A percentile compares a stretch with the other conserved stretches of the same genome.
These are phyloP conservation scores for Clavispora fructus DNA, from an alignment of 805 yeast species.

Conservation along the genomic window DNA sequence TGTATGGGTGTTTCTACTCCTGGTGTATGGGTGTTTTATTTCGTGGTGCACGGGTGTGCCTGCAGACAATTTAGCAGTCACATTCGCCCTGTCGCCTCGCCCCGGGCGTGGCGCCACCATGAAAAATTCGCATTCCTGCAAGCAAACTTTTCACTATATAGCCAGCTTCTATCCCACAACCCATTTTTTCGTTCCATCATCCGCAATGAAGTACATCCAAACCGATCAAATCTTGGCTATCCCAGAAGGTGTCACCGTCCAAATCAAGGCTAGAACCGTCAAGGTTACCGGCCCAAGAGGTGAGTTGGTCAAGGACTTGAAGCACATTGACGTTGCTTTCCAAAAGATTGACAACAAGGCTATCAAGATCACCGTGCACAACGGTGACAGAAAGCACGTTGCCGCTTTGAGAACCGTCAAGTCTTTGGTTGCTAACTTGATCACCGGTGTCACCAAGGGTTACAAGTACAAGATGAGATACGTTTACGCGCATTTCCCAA, in stretches of 20 bases:
- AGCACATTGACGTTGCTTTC: slow-evolving; percentile 95
- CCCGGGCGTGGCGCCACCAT: slow-evolving; percentile 1
- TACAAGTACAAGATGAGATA: slow-evolving; percentile 99
- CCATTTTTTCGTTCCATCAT: neutral
- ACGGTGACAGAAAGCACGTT: slow-evolving; percentile 99
- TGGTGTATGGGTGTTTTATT: neutral
- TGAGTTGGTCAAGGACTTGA: slow-evolving; percentile 79
- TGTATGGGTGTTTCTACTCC: neutral
- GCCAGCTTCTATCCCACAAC: neutral
- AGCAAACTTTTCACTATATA: neutral
- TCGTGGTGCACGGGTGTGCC: too few relatives aligned
- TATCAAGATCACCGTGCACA: slow-evolving; percentile 89
- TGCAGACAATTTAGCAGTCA: slow-evolving; percentile 3
- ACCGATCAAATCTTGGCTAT: slow-evolving; percentile 76
- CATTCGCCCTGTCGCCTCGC: neutral
- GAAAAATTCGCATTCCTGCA: slow-evolving; percentile 3
- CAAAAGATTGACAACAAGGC: slow-evolving; percentile 63
- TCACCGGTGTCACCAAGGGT: slow-evolving; percentile 99
- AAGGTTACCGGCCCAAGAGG: slow-evolving; percentile 98
- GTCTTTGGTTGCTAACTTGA: slow-evolving; percentile 87
- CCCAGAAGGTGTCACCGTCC: slow-evolving; percentile 91
- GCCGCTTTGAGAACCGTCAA: slow-evolving; percentile 99
- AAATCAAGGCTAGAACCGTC: slow-evolving; percentile 85
- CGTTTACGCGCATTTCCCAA: slow-evolving; percentile 99
- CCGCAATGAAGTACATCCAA: slow-evolving; percentile 72